phyloP scores from a whole-genome alignment of 495 filamentous ascomycete species.

The Antarctomyces pellizariae region DNA sequence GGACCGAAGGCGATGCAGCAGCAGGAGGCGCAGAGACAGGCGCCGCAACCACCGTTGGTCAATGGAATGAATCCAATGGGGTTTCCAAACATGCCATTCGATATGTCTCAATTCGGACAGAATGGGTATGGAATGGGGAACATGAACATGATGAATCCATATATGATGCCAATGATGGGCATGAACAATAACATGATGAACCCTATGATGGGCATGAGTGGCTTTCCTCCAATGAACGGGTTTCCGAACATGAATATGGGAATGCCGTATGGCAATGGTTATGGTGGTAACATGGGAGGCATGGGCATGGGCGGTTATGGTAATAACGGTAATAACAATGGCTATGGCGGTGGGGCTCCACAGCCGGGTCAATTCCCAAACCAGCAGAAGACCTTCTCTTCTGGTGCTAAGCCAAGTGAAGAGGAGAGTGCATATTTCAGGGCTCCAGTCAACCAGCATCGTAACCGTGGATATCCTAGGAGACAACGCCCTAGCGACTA shows the following conservation, averaged over 20 bases:
- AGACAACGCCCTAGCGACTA: constrained; percentile 73
- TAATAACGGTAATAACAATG: constrained; percentile 8
- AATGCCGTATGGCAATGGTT: no score
- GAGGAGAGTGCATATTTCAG: constrained; percentile 89
- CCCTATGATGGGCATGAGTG: constrained; percentile 21
- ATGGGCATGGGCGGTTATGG: constrained; percentile 14
- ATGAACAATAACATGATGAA: constrained; percentile 26
- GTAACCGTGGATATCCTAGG: constrained; percentile 59
- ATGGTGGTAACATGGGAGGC: constrained; percentile 27
- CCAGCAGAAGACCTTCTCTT: constrained; percentile 47
- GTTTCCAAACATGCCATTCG: constrained; percentile 17
- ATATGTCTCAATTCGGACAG: constrained; percentile 5
- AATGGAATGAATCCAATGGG: constrained; percentile 20
- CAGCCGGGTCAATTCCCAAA: constrained; percentile 31
- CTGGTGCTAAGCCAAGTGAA: constrained; percentile 36
- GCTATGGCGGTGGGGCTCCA: constrained; percentile 6
- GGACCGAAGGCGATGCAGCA: constrained; percentile 34
- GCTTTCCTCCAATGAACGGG: constrained; percentile 13
- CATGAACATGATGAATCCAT: constrained; percentile 8
- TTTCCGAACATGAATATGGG: constrained; percentile 25
- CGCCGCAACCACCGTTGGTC: constrained; percentile 14
- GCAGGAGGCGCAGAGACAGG: constrained; percentile 16
- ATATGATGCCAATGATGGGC: constrained; percentile 11
- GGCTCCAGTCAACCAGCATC: constrained; percentile 86
- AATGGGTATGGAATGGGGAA: constrained; percentile 11